Percentiles rank a stretch among this genome's conserved stretches.
These are phyloP conservation scores for Leonotis leonurus DNA, from an alignment of 257 asterid genomes.

Conservation along the genomic window DNA sequence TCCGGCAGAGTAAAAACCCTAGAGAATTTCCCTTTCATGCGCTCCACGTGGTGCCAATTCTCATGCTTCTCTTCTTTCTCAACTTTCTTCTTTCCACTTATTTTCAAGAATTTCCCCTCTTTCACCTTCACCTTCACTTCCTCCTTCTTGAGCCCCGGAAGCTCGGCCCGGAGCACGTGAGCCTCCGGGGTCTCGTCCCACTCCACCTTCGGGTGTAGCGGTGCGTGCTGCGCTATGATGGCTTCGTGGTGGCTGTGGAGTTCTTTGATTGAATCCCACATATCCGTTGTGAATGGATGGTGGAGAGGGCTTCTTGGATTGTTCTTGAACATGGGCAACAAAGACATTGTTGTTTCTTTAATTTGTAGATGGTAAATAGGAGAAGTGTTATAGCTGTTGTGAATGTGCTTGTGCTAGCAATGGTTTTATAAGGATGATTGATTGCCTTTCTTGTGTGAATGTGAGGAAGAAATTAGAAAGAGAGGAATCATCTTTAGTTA, in stretches of 20 bases:
- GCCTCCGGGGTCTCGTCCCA: conserved; percentile 38
- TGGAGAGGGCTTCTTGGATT: conserved; percentile 15
- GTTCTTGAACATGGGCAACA: no score
- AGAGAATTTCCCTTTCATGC: conserved; percentile 21
- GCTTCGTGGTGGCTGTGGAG: neutral
- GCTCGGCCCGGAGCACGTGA: conserved; percentile 22
- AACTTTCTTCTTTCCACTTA: conserved; percentile 25
- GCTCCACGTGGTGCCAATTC: conserved; percentile 29
- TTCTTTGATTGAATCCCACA: conserved; percentile 13
- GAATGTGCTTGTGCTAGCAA: no score
- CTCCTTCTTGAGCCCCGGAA: conserved; percentile 34
- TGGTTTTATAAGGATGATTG: no score
- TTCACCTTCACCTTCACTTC: conserved; percentile 35
- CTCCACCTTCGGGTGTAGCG: conserved; percentile 6
- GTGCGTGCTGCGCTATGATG: neutral
- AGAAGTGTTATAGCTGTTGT: no score
- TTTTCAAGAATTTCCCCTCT: conserved; percentile 26
- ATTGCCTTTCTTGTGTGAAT: no score
- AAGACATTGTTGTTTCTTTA: no score
- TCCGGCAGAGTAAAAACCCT: conserved; percentile 30
- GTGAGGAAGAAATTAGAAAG: no score
- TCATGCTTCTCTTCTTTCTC: conserved; percentile 32
- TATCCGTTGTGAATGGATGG: conserved; percentile 19
- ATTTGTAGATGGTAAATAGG: no score
- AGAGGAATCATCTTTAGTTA: no score